Evolutionary conservation across 345 rosid species (phyloP).

Genomic region (Triadica sebifera): DNA sequence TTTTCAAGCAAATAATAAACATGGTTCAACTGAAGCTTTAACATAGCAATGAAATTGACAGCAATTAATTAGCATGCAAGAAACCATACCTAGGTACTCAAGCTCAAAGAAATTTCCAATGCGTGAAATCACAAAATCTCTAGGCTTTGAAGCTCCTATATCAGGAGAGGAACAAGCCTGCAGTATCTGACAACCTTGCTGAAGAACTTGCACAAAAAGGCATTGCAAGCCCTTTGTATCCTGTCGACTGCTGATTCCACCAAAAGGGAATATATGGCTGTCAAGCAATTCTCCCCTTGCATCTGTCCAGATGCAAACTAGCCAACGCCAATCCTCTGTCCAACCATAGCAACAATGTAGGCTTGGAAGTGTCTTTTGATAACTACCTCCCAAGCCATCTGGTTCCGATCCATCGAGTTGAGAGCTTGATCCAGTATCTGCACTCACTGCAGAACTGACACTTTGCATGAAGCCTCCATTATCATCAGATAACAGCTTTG

Average conservation of each 20-base stretch:
- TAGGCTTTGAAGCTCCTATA: conserved; percentile 69
- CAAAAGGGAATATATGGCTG: conserved; percentile 94
- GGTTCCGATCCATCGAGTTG: conserved; percentile 68
- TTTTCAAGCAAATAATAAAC: not conserved
- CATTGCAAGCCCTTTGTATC: conserved; percentile 98
- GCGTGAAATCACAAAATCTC: conserved; percentile 87
- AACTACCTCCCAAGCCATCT: conserved; percentile 47
- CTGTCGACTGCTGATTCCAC: conserved; percentile 98
- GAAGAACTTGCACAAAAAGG: conserved; percentile 93
- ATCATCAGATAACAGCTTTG: conserved; percentile 64
- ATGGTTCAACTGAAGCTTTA: not conserved
- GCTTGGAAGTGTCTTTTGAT: conserved; percentile 68
- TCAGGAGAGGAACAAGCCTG: conserved; percentile 85
- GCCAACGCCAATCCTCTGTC: conserved; percentile 99
- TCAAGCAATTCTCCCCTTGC: conserved; percentile 97
- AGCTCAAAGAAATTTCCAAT: conserved; percentile 94
- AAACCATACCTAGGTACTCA: conserved; percentile 76
- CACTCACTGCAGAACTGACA: conserved; percentile 53
- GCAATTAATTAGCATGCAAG: not conserved
- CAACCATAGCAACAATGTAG: conserved; percentile 99
- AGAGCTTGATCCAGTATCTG: conserved; percentile 61
- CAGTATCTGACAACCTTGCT: conserved; percentile 96
- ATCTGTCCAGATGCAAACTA: conserved; percentile 99
- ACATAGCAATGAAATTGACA: not conserved
- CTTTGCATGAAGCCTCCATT: conserved; percentile 58